Evolutionary conservation across 2,329 filamentous ascomycete species (phyloP).

Genomic region (Penicillium brevicompactum): DNA sequence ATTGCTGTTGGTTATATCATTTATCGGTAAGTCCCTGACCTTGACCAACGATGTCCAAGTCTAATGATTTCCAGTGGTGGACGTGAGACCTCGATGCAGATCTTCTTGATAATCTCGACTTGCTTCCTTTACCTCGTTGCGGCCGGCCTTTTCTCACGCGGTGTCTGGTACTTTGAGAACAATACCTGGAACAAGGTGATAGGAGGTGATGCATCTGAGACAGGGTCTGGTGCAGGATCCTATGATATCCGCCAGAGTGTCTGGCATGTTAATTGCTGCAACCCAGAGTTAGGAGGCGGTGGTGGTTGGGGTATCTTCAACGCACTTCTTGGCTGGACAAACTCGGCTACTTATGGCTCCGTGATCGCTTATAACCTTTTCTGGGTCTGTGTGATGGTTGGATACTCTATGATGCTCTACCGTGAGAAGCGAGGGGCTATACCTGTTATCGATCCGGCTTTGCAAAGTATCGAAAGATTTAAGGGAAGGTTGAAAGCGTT

Average conservation of each 20-base stretch:
- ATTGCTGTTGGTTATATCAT: conserved; percentile 69
- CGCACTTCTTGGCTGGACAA: conserved; percentile 81
- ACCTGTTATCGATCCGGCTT: conserved; percentile 19
- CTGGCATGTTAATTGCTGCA: conserved; percentile 87
- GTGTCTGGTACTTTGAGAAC: conserved; percentile 73
- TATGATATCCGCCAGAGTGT: conserved; percentile 78
- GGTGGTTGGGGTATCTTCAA: conserved; percentile 88
- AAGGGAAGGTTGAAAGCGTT: conserved; percentile 21
- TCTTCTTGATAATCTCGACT: conserved; percentile 78
- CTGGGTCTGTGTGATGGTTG: conserved; percentile 55
- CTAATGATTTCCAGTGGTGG: conserved; percentile 51
- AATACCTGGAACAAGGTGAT: conserved; percentile 51
- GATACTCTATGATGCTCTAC: conserved; percentile 19
- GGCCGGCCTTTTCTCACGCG: conserved; percentile 76
- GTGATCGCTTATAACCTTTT: conserved; percentile 86
- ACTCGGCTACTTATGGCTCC: conserved; percentile 83
- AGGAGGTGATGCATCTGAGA: conserved; percentile 58
- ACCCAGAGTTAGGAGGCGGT: conserved; percentile 68
- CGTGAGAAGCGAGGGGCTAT: conserved; percentile 20
- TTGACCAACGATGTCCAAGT: too few relatives aligned
- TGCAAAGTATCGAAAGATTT: conserved; percentile 3
- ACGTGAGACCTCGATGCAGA: conserved; percentile 66
- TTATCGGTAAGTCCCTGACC: conserved; percentile 64
- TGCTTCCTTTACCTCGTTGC: conserved; percentile 83
- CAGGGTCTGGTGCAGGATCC: conserved; percentile 69